These are phyloP conservation scores for Pulveroboletus sp. DNA, from an alignment of 768 basidiomycete genomes.

Conservation along the genomic window DNA sequence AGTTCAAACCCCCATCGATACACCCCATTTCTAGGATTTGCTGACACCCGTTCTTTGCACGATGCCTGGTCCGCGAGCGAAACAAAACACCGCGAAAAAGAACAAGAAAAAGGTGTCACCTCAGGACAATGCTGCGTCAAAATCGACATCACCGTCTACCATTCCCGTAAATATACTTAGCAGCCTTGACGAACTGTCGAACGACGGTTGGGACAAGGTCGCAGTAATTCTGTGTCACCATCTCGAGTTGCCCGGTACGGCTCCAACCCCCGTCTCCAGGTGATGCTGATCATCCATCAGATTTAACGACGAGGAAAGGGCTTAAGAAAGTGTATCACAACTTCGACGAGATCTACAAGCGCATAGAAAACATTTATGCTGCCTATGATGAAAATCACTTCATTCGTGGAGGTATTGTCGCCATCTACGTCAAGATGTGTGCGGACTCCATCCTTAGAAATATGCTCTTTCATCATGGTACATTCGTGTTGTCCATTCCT, in stretches of 20 bases:
- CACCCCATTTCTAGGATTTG: neutral
- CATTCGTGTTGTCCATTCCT: neutral
- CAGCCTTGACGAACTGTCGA: constrained; percentile 19
- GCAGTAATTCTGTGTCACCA: constrained; percentile 46
- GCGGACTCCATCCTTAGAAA: constrained; percentile 56
- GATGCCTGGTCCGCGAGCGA: constrained; percentile 26
- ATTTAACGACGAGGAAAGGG: constrained; percentile 45
- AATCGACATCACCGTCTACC: neutral
- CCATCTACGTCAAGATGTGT: constrained; percentile 61
- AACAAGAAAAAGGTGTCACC: constrained; percentile 6
- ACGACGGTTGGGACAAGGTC: constrained; percentile 47
- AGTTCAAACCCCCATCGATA: no score
- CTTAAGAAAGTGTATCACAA: constrained; percentile 59
- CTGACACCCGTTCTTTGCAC: neutral
- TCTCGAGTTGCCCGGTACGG: constrained; percentile 54
- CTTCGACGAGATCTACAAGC: constrained; percentile 48
- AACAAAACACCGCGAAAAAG: constrained; percentile 18
- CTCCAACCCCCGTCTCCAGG: neutral
- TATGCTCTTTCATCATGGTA: constrained; percentile 52
- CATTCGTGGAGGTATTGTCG: constrained; percentile 49
- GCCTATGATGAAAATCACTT: constrained; percentile 42
- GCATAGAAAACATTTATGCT: constrained; percentile 46
- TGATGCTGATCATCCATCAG: neutral
- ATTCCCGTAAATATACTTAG: constrained; percentile 3
- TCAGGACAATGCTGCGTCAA: neutral